These are phyloP conservation scores for Trichomonas vaginalis DNA, from an alignment of 208 protist genomes.

Conservation along the genomic window DNA sequence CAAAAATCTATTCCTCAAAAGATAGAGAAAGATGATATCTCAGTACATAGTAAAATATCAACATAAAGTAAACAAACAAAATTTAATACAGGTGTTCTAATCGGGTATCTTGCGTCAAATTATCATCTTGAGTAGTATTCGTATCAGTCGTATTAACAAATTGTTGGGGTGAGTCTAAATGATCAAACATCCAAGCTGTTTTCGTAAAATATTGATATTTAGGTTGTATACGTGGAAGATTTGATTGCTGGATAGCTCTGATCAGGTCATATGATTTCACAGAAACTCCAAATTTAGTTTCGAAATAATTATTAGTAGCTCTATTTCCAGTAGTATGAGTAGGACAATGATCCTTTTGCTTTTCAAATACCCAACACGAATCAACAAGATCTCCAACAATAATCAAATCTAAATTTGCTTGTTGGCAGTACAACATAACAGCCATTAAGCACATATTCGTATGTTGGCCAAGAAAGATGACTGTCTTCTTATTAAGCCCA, in stretches of 20 bases:
- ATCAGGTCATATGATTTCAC: neutral
- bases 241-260: neutral
- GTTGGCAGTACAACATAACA: neutral
- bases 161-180: too few relatives aligned
- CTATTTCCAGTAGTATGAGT: neutral
- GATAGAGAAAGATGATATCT: too few relatives aligned
- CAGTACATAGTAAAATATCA: too few relatives aligned
- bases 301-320: neutral
- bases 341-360: neutral
- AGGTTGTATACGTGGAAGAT: neutral
- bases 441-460: slow-evolving; percentile 3
- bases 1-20: too few relatives aligned
- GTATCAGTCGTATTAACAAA: too few relatives aligned
- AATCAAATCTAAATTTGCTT: neutral
- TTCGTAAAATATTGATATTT: neutral
- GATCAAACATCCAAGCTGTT: too few relatives aligned
- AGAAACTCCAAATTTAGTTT: neutral
- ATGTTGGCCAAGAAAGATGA: neutral
- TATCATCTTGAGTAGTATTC: too few relatives aligned
- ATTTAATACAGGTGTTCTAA: too few relatives aligned
- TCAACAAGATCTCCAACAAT: neutral
- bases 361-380: neutral
- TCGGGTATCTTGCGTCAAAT: too few relatives aligned
- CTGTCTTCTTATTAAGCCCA: neutral
- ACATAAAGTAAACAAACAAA: too few relatives aligned